Conservation (phyloP, 225 moss, liverwort and hornwort species). For the Pleurozium schreberi region DNA sequence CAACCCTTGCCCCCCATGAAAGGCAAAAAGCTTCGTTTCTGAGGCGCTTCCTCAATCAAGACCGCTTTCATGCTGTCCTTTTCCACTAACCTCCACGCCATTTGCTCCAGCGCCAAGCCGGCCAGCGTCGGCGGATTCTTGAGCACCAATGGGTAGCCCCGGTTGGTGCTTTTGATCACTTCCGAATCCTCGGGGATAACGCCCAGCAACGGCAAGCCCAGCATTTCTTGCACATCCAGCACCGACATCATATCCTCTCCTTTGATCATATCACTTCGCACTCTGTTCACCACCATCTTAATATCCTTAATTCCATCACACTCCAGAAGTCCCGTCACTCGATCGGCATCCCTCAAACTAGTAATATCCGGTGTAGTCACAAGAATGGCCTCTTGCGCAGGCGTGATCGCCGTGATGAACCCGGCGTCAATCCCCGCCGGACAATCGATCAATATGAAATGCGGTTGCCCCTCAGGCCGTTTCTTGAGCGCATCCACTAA, state of each 20-base stretch:
- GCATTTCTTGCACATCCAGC: constrained; percentile 96
- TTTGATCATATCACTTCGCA: constrained; percentile 96
- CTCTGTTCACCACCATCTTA: constrained; percentile 99
- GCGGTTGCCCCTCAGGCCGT: constrained; percentile 74
- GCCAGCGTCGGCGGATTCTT: constrained; percentile 96
- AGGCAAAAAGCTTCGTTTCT: constrained; percentile 70
- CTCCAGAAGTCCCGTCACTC: constrained; percentile 96
- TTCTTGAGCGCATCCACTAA: constrained; percentile 92
- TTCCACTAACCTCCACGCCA: constrained; percentile 95
- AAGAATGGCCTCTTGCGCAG: constrained; percentile 89
- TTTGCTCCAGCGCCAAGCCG: constrained; percentile 93
- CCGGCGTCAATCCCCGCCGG: constrained; percentile 97
- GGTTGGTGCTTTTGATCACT: constrained; percentile 94
- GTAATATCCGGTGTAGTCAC: constrained; percentile 96
- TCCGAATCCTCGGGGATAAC: constrained; percentile 95
- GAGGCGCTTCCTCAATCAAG: constrained; percentile 75
- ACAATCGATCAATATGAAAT: constrained; percentile 92
- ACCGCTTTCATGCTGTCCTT: constrained; percentile 99
- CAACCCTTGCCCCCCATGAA: constrained; percentile 36
- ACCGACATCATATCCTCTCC: constrained; percentile 99
- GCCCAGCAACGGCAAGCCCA: constrained; percentile 83
- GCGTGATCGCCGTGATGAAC: constrained; percentile 96
- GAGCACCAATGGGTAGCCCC: constrained; percentile 90
- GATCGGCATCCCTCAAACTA: constrained; percentile 86
- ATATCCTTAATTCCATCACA: constrained; percentile 97